Percentiles rank a stretch among this genome's conserved stretches.
phyloP scores from a whole-genome alignment of 257 asterid genomes.

The Solanum chiquidenum region DNA sequence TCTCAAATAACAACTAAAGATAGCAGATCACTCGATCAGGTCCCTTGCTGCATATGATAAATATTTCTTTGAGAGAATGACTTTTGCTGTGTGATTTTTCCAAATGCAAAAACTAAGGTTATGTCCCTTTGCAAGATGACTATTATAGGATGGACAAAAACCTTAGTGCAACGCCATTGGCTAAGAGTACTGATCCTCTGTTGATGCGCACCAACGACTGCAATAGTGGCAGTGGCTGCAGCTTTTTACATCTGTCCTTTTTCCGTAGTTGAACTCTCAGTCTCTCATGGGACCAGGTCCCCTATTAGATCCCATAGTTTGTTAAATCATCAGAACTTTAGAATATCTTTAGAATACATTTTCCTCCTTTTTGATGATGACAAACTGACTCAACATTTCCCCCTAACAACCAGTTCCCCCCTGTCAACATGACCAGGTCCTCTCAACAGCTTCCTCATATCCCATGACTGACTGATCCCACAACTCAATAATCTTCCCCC shows the following conservation, averaged over 20 bases:
- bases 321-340: background rate
- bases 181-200: background rate
- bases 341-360: background rate
- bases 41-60: background rate
- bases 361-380: background rate
- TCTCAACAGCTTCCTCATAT: background rate
- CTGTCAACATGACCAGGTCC: background rate
- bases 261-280: background rate
- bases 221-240: background rate
- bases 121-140: background rate
- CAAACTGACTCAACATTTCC: background rate
- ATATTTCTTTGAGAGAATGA: background rate
- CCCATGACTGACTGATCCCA: background rate
- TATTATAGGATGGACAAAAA: background rate
- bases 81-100: background rate
- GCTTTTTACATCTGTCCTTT: background rate
- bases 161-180: background rate
- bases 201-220: background rate
- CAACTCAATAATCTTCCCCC: background rate
- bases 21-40: background rate
- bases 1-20: background rate
- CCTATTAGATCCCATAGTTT: background rate
- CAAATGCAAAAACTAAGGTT: background rate
- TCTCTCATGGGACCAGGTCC: background rate
- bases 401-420: background rate